Evolutionary conservation across 2,329 filamentous ascomycete genomes (phyloP), one percentile per base, ranked within the genome.

Genomic region (Akanthomyces uredinophilus): DNA sequence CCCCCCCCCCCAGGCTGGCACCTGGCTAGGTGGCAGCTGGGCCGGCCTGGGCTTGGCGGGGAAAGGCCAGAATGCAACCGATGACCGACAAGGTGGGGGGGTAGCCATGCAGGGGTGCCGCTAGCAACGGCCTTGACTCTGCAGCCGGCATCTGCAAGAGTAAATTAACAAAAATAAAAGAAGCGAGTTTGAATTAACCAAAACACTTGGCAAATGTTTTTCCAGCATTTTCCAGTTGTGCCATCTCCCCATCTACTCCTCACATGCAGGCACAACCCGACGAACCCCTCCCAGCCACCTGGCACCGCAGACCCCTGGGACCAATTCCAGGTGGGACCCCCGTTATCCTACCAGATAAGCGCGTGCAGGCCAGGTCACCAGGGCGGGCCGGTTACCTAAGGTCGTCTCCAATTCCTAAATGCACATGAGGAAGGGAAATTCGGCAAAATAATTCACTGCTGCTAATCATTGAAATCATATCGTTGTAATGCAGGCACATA

Each of bases 1-100:
- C n/a, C n/a, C n/a, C n/a, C n/a, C n/a, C n/a, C n/a, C n/a, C n/a
- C n/a, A n/a, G n/a, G n/a, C n/a, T n/a, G n/a, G n/a, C n/a, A n/a
- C n/a, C n/a, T n/a, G n/a, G n/a, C n/a, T n/a, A n/a, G n/a, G n/a
- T n/a, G n/a, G n/a, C n/a, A n/a, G n/a, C n/a, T n/a, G n/a, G n/a
- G n/a, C n/a, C n/a, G n/a, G n/a, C n/a, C n/a, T n/a, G 43, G 43
- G 43, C 18, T n/a, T 22, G 44, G n/a, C n/a, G n/a, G n/a, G n/a
- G n/a, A n/a, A n/a, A n/a, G 29, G 29, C 16, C 11, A 39, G 27
- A 54, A 54, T 24, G 51, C 35, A 54, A 54, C 51, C 51, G 51
- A 54, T 54, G 51, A 41, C 51, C 51, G 51, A 41, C 51, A 54
- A 24, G 32, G 35, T 37, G 51, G 51, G 51, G 51, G 35, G 51